phyloP scores from a whole-genome alignment of 208 protist genomes.

The Strigomonas culicis region DNA sequence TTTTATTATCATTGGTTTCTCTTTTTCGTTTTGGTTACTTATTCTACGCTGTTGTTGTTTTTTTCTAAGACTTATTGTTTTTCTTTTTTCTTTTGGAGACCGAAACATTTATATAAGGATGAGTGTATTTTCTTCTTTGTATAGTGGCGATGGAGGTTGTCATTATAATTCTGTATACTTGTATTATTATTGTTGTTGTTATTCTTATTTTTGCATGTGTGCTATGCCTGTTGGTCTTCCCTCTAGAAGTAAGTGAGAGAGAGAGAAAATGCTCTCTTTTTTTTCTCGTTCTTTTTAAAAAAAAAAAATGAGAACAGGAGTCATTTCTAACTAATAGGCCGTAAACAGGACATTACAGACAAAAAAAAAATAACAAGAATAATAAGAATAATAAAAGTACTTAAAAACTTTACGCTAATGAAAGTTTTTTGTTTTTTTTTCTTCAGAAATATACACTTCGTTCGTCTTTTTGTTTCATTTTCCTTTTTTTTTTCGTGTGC shows the following conservation, averaged over 20 bases:
- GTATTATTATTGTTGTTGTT: conserved; percentile 8
- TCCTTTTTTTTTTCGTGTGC: not conserved
- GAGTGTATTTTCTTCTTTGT: not conserved
- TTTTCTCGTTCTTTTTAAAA: conserved; percentile 4
- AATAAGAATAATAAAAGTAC: not conserved
- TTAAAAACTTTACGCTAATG: not conserved
- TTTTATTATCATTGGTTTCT: not conserved
- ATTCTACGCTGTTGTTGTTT: not conserved
- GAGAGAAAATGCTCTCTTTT: not conserved
- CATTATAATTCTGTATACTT: conserved; percentile 14
- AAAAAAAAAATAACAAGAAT: not conserved
- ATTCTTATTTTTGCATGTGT: conserved; percentile 7
- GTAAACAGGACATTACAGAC: not conserved
- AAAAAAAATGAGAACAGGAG: conserved; percentile 1
- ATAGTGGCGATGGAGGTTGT: not conserved
- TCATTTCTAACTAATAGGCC: not conserved
- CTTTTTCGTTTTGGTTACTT: conserved; percentile 7
- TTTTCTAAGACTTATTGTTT: conserved; percentile 5
- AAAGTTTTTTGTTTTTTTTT: not conserved
- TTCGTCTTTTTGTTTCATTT: not conserved
- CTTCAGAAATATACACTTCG: not conserved
- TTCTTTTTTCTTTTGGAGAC: conserved; percentile 8
- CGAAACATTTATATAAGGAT: not conserved
- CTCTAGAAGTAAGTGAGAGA: conserved; percentile 1
- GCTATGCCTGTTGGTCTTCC: conserved; percentile 4